phyloP scores from a whole-genome alignment of 257 asterid genomes.

The Fraxinus excelsior region DNA sequence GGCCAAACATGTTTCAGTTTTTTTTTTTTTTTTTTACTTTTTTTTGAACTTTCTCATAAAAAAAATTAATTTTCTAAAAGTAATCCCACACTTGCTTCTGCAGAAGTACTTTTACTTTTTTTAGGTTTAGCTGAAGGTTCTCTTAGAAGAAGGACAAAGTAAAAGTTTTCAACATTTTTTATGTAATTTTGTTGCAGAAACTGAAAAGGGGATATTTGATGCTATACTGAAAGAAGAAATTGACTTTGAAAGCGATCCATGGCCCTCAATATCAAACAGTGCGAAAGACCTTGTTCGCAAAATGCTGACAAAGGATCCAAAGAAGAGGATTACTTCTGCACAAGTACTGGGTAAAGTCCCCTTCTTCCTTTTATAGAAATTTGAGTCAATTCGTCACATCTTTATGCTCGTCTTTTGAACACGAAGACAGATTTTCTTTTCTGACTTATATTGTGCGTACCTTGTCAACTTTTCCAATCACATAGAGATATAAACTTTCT shows the following conservation, averaged over 20 bases:
- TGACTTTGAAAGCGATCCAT: conserved; percentile 81
- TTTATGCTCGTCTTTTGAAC: not conserved
- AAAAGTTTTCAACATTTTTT: conserved; percentile 19
- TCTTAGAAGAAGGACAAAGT: not conserved
- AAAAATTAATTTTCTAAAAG: not conserved
- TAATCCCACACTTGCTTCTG: not conserved
- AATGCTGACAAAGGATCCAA: conserved; percentile 89
- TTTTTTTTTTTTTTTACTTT: not conserved
- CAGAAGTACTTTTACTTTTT: not conserved
- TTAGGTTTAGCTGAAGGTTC: not conserved
- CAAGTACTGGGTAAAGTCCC: conserved; percentile 76
- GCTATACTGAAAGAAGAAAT: conserved; percentile 81
- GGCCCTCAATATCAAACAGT: conserved; percentile 79
- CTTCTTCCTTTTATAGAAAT: conserved; percentile 19
- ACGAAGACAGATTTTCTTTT: not conserved
- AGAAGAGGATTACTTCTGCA: conserved; percentile 69
- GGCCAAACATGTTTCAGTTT: not conserved
- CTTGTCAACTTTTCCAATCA: not conserved
- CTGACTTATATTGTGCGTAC: not conserved
- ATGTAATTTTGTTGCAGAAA: conserved; percentile 51
- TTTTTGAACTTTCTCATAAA: not conserved
- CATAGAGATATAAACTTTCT: not conserved
- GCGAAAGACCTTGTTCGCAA: conserved; percentile 84
- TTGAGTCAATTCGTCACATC: not conserved
- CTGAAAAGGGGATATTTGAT: conserved; percentile 93